phyloP scores from a whole-genome alignment of 352 stramenopile species.

The Aphanomyces cochlioides region DNA sequence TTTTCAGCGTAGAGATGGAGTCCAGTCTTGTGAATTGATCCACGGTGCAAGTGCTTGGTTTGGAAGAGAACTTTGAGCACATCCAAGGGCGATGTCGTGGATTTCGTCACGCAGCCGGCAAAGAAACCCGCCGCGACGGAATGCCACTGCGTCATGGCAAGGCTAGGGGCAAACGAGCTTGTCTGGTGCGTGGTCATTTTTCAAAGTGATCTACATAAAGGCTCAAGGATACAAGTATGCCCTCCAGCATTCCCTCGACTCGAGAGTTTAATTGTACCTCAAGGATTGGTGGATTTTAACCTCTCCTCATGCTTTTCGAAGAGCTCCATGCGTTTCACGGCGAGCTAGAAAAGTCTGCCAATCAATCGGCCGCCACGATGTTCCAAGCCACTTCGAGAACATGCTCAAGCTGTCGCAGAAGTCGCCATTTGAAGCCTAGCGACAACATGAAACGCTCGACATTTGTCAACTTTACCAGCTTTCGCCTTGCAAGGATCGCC shows the following conservation, averaged over 20 bases:
- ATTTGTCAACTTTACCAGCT: too few relatives aligned
- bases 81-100: slow-evolving; percentile 72
- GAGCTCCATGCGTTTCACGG: not conserved
- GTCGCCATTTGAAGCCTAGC: too few relatives aligned
- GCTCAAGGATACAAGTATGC: too few relatives aligned
- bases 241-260: not conserved
- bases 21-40: not conserved
- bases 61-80: slow-evolving; percentile 85
- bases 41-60: slow-evolving; percentile 40
- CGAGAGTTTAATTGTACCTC: not conserved
- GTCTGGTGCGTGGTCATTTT: not conserved
- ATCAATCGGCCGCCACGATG: too few relatives aligned
- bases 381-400: too few relatives aligned
- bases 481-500: too few relatives aligned
- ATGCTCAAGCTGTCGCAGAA: too few relatives aligned
- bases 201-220: not conserved
- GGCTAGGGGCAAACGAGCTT: not conserved
- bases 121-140: slow-evolving; percentile 67
- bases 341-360: too few relatives aligned
- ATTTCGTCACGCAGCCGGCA: slow-evolving; percentile 72
- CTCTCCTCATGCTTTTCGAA: not conserved
- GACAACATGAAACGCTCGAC: too few relatives aligned
- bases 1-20: slow-evolving; percentile 48
- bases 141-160: slow-evolving; percentile 29
- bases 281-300: not conserved